Base-by-base conservation (phyloP, 495 filamentous ascomycete genomes). In the Tricharina praecox region DNA sequence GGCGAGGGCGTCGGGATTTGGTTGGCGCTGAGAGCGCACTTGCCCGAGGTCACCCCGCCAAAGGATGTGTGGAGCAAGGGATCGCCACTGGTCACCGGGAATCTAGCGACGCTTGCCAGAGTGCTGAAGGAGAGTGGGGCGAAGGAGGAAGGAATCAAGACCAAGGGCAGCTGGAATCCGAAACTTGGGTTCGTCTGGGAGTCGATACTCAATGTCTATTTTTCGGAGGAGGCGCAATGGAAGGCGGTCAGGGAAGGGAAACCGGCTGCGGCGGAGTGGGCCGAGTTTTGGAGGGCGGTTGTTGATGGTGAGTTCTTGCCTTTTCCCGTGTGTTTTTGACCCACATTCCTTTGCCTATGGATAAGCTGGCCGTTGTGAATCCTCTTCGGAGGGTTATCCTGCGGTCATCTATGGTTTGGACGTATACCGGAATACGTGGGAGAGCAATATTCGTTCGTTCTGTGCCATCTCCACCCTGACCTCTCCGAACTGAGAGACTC, bases 151-250 rank as follows among this genome's bases (percentile, higher is more conserved):
- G 63, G 71, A 20, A 68, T 62, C 21, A 66, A 71, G 46, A 68
- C 70, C 47, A 64, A 75, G 62, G 75, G 76, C 30, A 65, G 74
- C 57, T 88, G 82, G 76, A 85, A 74, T 47, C 73, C 82, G 7
- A 82, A 83, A 58, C 65, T 87, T 43, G 80, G 82, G 60, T 94
- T 93, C 62, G 83, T 85, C 1, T 97, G 90, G 90, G 74, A 81
- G 57, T 63, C 81, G 25, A 72, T 95, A 24, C 53, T 92, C 18
- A 67, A 61, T 15, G 62, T 69, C 24, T 75, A 68, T 52, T 47
- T 67, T 35, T 60, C 58, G 11, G 54, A 57, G n/a, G 62, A 56
- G 9, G 58, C 62, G 25, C 25, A 13, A 51, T 61, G 37, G 63
- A 72, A 54, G 47, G 58, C 46, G 20, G 61, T 61, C 37, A 61